A percentile compares a stretch with the other conserved stretches of the same genome.
These are phyloP conservation scores for Glonium stellatum DNA, from an alignment of 495 filamentous ascomycete species.

Conservation along the genomic window DNA sequence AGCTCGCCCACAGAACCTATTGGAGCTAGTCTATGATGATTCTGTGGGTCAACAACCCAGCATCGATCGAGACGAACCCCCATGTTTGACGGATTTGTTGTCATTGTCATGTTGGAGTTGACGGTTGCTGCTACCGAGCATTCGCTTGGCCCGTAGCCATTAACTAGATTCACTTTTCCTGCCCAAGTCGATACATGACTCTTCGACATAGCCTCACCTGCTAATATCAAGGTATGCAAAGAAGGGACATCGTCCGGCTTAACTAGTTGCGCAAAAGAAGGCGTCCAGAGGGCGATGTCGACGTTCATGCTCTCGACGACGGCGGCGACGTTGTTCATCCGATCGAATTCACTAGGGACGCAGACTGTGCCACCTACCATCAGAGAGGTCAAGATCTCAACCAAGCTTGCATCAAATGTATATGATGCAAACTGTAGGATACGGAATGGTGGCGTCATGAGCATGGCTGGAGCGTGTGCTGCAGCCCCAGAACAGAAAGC, in stretches of 20 bases:
- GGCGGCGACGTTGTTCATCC: conserved; percentile 34
- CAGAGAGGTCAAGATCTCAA: conserved; percentile 40
- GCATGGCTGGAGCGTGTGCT: conserved; percentile 28
- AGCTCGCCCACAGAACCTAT: conserved; percentile 44
- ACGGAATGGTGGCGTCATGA: conserved; percentile 29
- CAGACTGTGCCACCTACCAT: conserved; percentile 34
- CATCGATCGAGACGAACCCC: no score
- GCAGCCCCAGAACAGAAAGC: conserved; percentile 38
- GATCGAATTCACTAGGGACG: conserved; percentile 35
- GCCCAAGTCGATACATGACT: conserved; percentile 38
- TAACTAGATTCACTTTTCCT: conserved; percentile 37
- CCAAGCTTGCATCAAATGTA: conserved; percentile 43
- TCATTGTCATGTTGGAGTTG: not conserved
- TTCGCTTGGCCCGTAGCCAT: conserved; percentile 47
- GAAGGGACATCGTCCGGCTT: conserved; percentile 33
- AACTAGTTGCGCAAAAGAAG: conserved; percentile 39
- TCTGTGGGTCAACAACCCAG: conserved; percentile 32
- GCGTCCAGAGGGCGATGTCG: conserved; percentile 44
- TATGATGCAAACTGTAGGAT: conserved; percentile 44
- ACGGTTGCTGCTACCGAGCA: no score
- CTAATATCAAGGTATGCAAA: conserved; percentile 36
- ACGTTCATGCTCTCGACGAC: conserved; percentile 33
- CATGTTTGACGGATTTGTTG: no score
- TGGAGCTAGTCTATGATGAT: conserved; percentile 36
- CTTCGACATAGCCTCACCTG: conserved; percentile 35